Percentiles rank a stretch among this genome's conserved stretches.
These are phyloP conservation scores for Haplosporangium sp. DNA, from an alignment of 371 early-diverging fungal species.

Conservation along the genomic window DNA sequence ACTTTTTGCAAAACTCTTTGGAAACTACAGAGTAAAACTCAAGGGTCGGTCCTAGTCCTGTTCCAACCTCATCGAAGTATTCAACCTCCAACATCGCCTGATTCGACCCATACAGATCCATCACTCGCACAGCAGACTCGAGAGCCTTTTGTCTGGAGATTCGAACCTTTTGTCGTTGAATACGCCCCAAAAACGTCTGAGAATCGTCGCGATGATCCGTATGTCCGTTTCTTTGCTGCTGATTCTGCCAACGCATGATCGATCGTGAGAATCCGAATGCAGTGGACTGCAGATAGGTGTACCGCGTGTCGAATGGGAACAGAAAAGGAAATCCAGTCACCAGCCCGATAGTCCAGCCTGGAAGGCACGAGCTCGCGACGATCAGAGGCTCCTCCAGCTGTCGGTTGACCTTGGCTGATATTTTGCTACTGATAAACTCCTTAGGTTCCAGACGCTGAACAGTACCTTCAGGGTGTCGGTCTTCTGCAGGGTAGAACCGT, in stretches of 20 bases:
- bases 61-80: slow-evolving; percentile 94
- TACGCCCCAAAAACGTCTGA: slow-evolving; percentile 68
- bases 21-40: slow-evolving; percentile 92
- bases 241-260: slow-evolving; percentile 61
- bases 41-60: slow-evolving; percentile 93
- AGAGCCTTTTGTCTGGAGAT: slow-evolving; percentile 81
- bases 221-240: slow-evolving; percentile 32
- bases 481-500: slow-evolving; percentile 58
- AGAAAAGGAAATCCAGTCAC: slow-evolving; percentile 80
- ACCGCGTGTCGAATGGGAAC: slow-evolving; percentile 86
- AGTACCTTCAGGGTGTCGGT: slow-evolving; percentile 15
- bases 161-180: slow-evolving; percentile 83
- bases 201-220: slow-evolving; percentile 42
- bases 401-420: slow-evolving; percentile 85
- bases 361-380: slow-evolving; percentile 84
- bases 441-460: slow-evolving; percentile 55
- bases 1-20: slow-evolving; percentile 74
- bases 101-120: slow-evolving; percentile 80
- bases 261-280: slow-evolving; percentile 88
- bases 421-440: slow-evolving; percentile 81
- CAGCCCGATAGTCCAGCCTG: slow-evolving; percentile 80
- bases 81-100: slow-evolving; percentile 87
- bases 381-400: slow-evolving; percentile 91
- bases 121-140: slow-evolving; percentile 83
- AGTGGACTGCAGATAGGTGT: slow-evolving; percentile 82